Base-by-base conservation (phyloP, 164 flowering plant genomes). In the Dillenia turbinata region DNA sequence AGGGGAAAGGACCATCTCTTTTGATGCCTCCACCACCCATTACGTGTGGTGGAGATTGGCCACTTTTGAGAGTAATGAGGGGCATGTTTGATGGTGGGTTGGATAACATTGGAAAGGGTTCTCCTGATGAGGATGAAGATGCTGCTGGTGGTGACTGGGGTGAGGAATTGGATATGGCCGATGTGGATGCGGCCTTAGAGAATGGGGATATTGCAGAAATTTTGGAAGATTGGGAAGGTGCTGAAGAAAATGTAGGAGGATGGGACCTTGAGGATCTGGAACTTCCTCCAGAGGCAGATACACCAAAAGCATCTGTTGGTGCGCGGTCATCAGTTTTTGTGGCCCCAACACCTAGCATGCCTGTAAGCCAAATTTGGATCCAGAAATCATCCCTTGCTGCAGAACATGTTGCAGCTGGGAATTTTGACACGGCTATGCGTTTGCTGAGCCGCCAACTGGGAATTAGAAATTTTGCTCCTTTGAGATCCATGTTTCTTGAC, bases 351-450 rank as follows among this genome's bases (percentile, higher is more conserved):
- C 63, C 75, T 26, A 75, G 80, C 59, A 70, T 77, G 77, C 73
- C 80, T 12, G 80, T 77, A 40, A 73, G 80, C 64, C 80, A 73
- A 51, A 73, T 70, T 24, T 77, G 80, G 80, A 72, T 49, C 54
- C 80, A 73, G 68, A 73, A 58, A 46, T 77, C 80, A 16, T 73
- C 77, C 49, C 77, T 77, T 43, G 80, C 80, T 49, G 80, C 71
- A 16, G 80, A 73, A 33, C 77, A 73, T 64, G 80, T 66, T 10
- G 77, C 80, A 2, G 80, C 80, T 61, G 80, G 80, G 8, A 70
- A 70, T 63, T 77, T 77, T 16, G 80, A 77, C 44, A 73, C 80
- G 54, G 75, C 77, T 45, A 70, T 77, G 80, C 77, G 77, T n/a
- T 64, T 77, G 60, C 64, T 77, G 45, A 67, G 13, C 63, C 60